Percentiles rank a stretch among this genome's conserved stretches.
Evolutionary conservation across 2,329 filamentous ascomycete genomes (phyloP).

Genomic region (Penicillium sp.): DNA sequence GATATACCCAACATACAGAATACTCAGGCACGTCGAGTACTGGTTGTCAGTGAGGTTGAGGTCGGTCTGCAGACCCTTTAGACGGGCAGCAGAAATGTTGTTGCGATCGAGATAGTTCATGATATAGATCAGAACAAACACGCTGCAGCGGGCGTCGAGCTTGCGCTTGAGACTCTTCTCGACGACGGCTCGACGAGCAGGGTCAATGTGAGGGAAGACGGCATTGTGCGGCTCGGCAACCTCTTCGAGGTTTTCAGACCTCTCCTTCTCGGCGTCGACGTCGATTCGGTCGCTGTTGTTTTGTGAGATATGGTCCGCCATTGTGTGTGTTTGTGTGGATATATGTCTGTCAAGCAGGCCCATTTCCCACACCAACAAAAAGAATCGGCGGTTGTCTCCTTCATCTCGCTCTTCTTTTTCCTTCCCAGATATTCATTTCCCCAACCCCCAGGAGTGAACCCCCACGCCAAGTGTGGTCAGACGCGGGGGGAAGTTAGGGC

Average conservation of each 20-base stretch:
- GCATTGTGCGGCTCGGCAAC: neutral
- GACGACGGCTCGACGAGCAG: neutral
- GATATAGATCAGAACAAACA: conserved; percentile 10
- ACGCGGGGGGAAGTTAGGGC: neutral
- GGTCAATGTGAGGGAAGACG: neutral
- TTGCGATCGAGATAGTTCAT: conserved; percentile 28
- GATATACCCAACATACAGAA: conserved; percentile 52
- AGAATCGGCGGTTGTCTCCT: neutral
- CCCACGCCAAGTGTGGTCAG: neutral
- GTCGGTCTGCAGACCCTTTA: conserved; percentile 54
- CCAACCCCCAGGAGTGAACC: neutral
- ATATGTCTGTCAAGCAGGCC: neutral
- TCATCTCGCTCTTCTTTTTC: neutral
- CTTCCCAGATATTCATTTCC: neutral
- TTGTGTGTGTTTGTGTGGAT: neutral
- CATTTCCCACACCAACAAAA: neutral
- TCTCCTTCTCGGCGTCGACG: neutral
- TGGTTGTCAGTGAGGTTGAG: conserved; percentile 41
- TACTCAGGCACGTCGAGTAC: conserved; percentile 50
- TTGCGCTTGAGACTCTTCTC: conserved; percentile 1
- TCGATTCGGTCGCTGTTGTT: neutral
- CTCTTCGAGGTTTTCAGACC: neutral
- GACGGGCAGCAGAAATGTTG: conserved; percentile 76
- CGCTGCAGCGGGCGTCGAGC: conserved; percentile 1
- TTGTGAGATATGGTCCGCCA: neutral